Evolutionary conservation across 108 stramenopile genomes (phyloP).

Genomic region (Fragilariopsis cylindrus): DNA sequence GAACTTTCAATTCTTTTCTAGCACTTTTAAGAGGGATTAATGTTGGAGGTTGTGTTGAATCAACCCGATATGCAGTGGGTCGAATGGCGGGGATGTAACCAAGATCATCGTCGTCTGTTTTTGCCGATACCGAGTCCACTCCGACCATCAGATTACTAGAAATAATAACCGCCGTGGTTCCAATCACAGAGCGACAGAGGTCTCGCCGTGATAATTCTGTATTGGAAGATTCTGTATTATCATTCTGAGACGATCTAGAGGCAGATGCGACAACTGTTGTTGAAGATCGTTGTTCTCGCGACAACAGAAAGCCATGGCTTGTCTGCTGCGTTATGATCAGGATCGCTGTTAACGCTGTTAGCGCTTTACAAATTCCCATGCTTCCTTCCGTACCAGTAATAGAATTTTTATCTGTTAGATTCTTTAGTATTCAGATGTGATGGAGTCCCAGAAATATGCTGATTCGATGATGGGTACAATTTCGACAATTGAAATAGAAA

Average conservation of each 20-base stretch:
- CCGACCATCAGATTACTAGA: constrained; percentile 1
- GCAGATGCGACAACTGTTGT: neutral
- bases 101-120: constrained; percentile 15
- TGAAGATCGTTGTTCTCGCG: neutral
- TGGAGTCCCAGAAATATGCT: too few species aligned
- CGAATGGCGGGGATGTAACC: constrained; percentile 53
- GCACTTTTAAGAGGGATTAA: constrained; percentile 57
- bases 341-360: too few species aligned
- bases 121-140: neutral
- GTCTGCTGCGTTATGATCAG: too few species aligned
- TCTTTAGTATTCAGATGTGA: too few species aligned
- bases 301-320: constrained; percentile 4
- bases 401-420: too few species aligned
- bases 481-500: too few species aligned
- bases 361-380: too few species aligned
- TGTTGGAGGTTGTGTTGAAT: constrained; percentile 80
- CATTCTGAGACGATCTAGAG: neutral
- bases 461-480: too few species aligned
- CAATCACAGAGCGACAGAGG: constrained; percentile 9
- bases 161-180: neutral
- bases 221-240: neutral
- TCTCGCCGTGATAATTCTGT: constrained; percentile 7
- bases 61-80: constrained; percentile 75
- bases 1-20: constrained; percentile 50
- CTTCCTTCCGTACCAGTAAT: too few species aligned